A percentile compares a stretch with the other conserved stretches of the same genome.
These are phyloP conservation scores for Fusarium floridanum DNA, from an alignment of 2,329 filamentous ascomycete genomes.

Conservation along the genomic window DNA sequence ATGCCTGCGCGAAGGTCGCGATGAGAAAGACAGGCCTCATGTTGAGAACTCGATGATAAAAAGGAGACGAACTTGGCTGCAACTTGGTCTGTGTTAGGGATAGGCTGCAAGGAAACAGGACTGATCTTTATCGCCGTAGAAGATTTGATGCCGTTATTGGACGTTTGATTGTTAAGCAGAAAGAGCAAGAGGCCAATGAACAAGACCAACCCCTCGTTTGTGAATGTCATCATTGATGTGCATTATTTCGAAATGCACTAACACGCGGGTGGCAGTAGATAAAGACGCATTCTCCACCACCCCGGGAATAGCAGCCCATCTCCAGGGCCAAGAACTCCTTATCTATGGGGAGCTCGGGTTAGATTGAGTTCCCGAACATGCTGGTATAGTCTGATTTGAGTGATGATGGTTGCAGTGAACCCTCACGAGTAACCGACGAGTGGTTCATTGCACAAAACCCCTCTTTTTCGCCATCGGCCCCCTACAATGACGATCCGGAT, in stretches of 20 bases:
- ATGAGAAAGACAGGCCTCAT: not conserved
- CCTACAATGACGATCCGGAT: constrained; percentile 1
- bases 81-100: not conserved
- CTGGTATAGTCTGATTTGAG: not conserved
- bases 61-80: not conserved
- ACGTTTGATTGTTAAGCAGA: not conserved
- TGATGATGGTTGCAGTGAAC: not conserved
- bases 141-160: not conserved
- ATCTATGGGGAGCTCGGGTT: not conserved
- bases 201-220: not conserved
- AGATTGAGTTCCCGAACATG: not conserved
- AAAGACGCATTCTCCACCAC: not conserved
- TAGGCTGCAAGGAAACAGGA: not conserved
- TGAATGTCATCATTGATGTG: constrained; percentile 2
- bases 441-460: not conserved
- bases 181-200: constrained; percentile 36
- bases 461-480: not conserved
- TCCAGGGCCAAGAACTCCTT: not conserved
- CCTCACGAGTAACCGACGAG: not conserved
- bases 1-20: not conserved
- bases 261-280: not conserved
- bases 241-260: constrained; percentile 37
- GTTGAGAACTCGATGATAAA: not conserved
- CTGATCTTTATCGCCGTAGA: not conserved
- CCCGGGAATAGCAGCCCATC: not conserved